phyloP scores from a whole-genome alignment of 257 asterid species.

The Agastache rugosa region DNA sequence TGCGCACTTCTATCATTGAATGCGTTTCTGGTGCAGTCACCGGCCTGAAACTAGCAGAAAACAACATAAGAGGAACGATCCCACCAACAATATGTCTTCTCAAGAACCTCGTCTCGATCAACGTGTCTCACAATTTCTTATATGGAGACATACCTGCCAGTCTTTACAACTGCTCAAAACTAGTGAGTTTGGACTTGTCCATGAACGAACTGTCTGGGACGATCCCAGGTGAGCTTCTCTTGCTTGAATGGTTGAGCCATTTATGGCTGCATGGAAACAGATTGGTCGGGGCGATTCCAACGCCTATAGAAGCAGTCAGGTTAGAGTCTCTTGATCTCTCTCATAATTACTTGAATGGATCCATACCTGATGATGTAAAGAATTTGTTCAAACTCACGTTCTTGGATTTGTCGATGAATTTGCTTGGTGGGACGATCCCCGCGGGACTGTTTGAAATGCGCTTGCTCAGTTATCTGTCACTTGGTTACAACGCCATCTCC shows the following conservation, averaged over 20 bases:
- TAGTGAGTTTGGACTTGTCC: conserved; percentile 36
- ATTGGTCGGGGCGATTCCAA: conserved; percentile 39
- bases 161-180: conserved; percentile 30
- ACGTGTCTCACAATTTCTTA: conserved; percentile 31
- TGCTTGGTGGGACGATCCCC: conserved; percentile 41
- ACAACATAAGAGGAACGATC: conserved; percentile 38
- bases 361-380: conserved; percentile 40
- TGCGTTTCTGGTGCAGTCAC: conserved; percentile 37
- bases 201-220: conserved; percentile 31
- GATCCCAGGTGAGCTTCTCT: conserved; percentile 45
- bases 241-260: not conserved
- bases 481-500: conserved; percentile 39
- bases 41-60: conserved; percentile 20
- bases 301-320: not conserved
- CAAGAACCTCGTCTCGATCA: conserved; percentile 16
- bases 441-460: conserved; percentile 32
- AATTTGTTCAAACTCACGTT: conserved; percentile 29
- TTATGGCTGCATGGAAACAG: conserved; percentile 33
- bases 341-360: conserved; percentile 38
- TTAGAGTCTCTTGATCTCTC: conserved; percentile 39
- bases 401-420: conserved; percentile 43
- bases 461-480: conserved; percentile 5
- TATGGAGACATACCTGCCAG: conserved; percentile 34
- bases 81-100: conserved; percentile 40
- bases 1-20: no score